Evolutionary conservation across 1,139 yeast genomes (phyloP).

Genomic region (Starmera stellimalicola): DNA sequence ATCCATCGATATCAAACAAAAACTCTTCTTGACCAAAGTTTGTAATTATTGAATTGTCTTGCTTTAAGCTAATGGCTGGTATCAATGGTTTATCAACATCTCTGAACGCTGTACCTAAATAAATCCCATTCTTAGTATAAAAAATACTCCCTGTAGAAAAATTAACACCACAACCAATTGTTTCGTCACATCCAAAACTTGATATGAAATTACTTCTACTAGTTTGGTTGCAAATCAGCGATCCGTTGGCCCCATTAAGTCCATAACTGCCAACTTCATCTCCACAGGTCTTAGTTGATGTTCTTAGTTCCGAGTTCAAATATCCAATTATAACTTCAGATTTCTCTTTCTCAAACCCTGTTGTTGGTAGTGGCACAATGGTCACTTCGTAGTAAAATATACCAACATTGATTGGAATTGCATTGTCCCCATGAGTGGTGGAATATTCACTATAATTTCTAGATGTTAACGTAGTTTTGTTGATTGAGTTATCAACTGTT

Average conservation of each 20-base stretch:
- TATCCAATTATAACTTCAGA: constrained; percentile 36
- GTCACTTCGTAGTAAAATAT: constrained; percentile 50
- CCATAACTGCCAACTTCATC: constrained; percentile 43
- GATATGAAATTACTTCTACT: constrained; percentile 31
- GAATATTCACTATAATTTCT: constrained; percentile 24
- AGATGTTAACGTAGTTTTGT: constrained; percentile 13
- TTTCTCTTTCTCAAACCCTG: constrained; percentile 27
- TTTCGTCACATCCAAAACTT: constrained; percentile 47
- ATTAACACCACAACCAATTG: constrained; percentile 80
- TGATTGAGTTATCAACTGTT: constrained; percentile 21
- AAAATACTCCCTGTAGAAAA: constrained; percentile 56
- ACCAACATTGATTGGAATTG: constrained; percentile 34
- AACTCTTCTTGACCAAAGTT: constrained; percentile 69
- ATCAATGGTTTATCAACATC: constrained; percentile 29
- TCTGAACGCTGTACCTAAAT: constrained; percentile 42
- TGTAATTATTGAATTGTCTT: constrained; percentile 43
- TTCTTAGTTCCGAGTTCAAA: constrained; percentile 15
- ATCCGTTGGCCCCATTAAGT: constrained; percentile 50
- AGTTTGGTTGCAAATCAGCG: constrained; percentile 31
- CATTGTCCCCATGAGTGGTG: constrained; percentile 32
- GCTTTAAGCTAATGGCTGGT: constrained; percentile 43
- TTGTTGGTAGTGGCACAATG: constrained; percentile 23
- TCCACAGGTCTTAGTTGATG: constrained; percentile 25
- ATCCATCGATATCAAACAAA: constrained; percentile 60
- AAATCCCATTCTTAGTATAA: constrained; percentile 75